phyloP scores from a whole-genome alignment of 495 filamentous ascomycete genomes.

The Pseudevernia furfuracea region DNA sequence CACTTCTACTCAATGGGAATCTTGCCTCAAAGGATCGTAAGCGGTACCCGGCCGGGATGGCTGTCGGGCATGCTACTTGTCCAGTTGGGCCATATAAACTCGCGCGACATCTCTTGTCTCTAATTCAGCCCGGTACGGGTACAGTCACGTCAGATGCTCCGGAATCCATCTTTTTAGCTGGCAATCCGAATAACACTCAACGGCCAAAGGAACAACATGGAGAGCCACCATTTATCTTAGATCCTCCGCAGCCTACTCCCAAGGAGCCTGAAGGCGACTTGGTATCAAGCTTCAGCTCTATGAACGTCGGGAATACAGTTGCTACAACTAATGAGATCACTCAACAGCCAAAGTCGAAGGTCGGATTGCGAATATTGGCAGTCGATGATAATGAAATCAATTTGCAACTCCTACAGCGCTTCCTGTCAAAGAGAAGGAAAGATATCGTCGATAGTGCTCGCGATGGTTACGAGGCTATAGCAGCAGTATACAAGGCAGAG shows the following conservation, averaged over 20 bases:
- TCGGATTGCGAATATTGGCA: background rate
- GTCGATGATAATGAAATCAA: background rate
- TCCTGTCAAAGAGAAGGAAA: background rate
- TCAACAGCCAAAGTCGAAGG: background rate
- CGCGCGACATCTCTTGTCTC: background rate
- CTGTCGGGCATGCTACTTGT: background rate
- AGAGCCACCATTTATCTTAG: background rate
- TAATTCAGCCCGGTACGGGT: background rate
- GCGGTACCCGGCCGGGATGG: background rate
- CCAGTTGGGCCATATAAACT: background rate
- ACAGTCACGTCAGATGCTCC: background rate
- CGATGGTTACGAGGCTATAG: background rate
- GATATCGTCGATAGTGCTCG: background rate
- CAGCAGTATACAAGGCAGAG: background rate
- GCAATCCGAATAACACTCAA: background rate
- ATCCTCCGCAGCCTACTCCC: background rate
- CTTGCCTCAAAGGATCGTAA: background rate
- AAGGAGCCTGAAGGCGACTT: background rate
- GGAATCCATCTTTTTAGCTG: background rate
- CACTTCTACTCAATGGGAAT: background rate
- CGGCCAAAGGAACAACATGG: background rate
- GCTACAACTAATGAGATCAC: background rate
- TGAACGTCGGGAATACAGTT: background rate
- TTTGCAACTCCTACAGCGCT: background rate
- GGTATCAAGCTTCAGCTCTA: background rate